Base-by-base conservation (phyloP, 257 asterid species). In the Mentha longifolia region DNA sequence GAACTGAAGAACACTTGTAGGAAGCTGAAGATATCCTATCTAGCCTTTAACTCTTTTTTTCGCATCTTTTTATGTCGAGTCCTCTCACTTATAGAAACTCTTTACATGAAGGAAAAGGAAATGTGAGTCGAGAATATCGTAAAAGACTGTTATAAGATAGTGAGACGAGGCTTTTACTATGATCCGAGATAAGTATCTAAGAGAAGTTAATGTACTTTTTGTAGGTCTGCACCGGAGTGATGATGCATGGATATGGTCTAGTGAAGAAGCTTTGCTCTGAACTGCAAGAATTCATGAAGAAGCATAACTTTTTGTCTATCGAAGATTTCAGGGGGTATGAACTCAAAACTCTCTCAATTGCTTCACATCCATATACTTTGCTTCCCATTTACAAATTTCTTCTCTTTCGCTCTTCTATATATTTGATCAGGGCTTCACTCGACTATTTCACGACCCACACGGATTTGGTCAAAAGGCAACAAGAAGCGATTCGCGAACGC, bases 221-320 rank as follows among this genome's bases (percentile, higher is more conserved):
- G 31, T 55, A 87, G 98, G 96, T 92, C 39, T 92, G 98, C 84
- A 90, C 98, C 0, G 97, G 97, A 60, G 98, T 92, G 33, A 92
- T 92, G 98, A 86, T 92, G 97, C 97, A 89, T 20, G 98, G 97
- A 41, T 90, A 92, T 63, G 90, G 95, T n/a, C 82, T 90, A 16
- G 98, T 90, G 8, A 90, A 86, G 75, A 78, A 83, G 47, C 95
- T 92, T 54, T 88, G 94, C 87, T 71, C 97, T 7, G 97, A 92
- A 85, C 89, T 92, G 74, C 82, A 84, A 72, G 98, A 87, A 64
- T 88, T 92, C 81, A 92, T 88, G 97, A 88, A 74, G 59, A 82
- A 81, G 54, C 98, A 92, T 67, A 86, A 87, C 61, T 90, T 92
- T 73, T 77, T 90, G 15, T 84, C 96, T 2, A 79, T 90, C 9